Evolutionary conservation across 306 rosid genomes (phyloP).

Genomic region (Malus asiatica): DNA sequence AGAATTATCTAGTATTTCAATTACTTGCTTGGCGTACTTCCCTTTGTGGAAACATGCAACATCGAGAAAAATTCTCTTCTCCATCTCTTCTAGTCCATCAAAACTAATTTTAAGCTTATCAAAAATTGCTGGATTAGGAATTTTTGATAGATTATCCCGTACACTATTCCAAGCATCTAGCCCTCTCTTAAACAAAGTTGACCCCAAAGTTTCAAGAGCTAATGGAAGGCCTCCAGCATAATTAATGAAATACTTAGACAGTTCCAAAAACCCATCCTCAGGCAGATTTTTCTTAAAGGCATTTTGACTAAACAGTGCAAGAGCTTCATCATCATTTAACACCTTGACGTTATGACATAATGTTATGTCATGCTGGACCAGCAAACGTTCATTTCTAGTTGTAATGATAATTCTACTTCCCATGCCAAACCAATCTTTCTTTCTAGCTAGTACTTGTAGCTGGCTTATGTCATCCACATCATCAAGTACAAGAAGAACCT

Average conservation of each 20-base stretch:
- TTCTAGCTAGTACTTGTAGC: constrained; percentile 1
- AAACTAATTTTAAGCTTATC: constrained; percentile 23
- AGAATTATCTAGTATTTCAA: not conserved
- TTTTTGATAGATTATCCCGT: not conserved
- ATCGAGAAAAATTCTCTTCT: constrained; percentile 5
- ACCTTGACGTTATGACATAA: no score
- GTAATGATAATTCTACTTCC: constrained; percentile 37
- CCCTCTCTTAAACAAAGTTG: constrained; percentile 17
- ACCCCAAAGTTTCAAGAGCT: constrained; percentile 21
- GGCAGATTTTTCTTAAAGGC: not conserved
- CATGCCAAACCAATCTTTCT: not conserved
- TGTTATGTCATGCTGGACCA: not conserved
- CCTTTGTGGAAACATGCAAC: constrained; percentile 13
- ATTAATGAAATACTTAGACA: not conserved
- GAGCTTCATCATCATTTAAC: not conserved
- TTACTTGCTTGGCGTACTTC: constrained; percentile 3
- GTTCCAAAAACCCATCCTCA: not conserved
- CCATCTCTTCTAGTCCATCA: constrained; percentile 11
- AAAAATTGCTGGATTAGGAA: constrained; percentile 5
- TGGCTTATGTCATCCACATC: constrained; percentile 9
- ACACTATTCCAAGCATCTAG: constrained; percentile 19
- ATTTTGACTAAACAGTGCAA: not conserved
- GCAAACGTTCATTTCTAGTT: constrained; percentile 9
- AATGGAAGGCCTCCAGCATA: constrained; percentile 24
- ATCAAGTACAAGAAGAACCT: constrained; percentile 9